Percentiles rank a stretch among this genome's conserved stretches.
phyloP scores from a whole-genome alignment of 192 early-diverging fungal genomes.

The Coemansia sp. region DNA sequence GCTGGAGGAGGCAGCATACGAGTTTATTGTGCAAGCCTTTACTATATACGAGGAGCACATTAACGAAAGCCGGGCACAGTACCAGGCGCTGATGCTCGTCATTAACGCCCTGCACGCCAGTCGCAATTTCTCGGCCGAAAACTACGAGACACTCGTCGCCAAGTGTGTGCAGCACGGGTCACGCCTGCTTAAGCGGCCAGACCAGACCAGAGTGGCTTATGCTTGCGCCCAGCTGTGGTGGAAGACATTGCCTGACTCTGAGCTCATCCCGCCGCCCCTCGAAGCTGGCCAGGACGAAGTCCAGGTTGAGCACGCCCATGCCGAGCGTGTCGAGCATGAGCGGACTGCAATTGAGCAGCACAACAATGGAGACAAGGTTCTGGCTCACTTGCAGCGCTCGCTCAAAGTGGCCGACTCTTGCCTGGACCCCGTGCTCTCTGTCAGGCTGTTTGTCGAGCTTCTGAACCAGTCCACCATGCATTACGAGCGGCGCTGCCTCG shows the following conservation, averaged over 20 bases:
- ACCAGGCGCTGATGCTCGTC: constrained; percentile 85
- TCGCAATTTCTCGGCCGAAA: constrained; percentile 81
- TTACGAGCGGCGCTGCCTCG: constrained; percentile 89
- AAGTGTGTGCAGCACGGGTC: constrained; percentile 90
- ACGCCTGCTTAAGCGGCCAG: constrained; percentile 89
- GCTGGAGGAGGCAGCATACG: constrained; percentile 94
- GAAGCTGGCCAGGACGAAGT: constrained; percentile 56
- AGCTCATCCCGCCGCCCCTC: constrained; percentile 46
- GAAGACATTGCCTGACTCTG: constrained; percentile 60
- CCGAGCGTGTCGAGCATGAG: constrained; percentile 52
- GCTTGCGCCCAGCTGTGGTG: constrained; percentile 93
- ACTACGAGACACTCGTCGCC: constrained; percentile 94
- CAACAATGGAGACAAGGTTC: constrained; percentile 85
- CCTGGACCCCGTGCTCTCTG: constrained; percentile 86
- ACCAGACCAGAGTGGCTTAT: constrained; percentile 89
- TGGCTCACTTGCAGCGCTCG: constrained; percentile 92
- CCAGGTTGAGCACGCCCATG: constrained; percentile 38
- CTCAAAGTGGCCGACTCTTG: constrained; percentile 94
- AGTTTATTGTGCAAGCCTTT: constrained; percentile 97
- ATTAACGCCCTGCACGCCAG: constrained; percentile 85
- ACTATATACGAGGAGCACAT: constrained; percentile 97
- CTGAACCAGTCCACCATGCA: constrained; percentile 94
- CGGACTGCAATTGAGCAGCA: constrained; percentile 65
- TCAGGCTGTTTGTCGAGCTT: constrained; percentile 97
- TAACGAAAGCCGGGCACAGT: constrained; percentile 89